Evolutionary conservation across 768 basidiomycete genomes (phyloP).

Genomic region (Udeniomyces megalosporus): DNA sequence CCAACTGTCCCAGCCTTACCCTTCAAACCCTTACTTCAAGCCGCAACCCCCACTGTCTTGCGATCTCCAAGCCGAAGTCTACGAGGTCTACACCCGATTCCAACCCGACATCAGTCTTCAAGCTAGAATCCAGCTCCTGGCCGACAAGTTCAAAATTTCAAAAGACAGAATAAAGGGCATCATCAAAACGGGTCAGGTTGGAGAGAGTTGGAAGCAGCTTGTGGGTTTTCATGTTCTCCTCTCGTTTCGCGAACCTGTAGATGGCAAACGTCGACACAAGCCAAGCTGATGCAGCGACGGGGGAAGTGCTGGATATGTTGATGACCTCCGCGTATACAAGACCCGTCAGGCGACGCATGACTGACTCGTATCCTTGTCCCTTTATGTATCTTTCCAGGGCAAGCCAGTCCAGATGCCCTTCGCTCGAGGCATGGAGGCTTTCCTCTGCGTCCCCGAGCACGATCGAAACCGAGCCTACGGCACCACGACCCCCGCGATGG

Average conservation of each 20-base stretch:
- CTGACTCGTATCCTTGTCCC: background rate
- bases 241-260: background rate
- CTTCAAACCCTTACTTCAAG: slow-evolving; percentile 13
- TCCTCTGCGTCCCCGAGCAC: slow-evolving; percentile 7
- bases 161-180: slow-evolving; percentile 12
- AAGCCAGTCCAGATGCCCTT: slow-evolving; percentile 1
- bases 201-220: slow-evolving; percentile 9
- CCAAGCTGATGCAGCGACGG: no score
- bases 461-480: background rate
- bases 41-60: slow-evolving; percentile 10
- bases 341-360: no score
- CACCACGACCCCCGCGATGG: background rate
- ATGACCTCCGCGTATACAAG: background rate
- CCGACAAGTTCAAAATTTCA: slow-evolving; percentile 4
- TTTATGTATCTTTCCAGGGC: background rate
- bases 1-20: no score
- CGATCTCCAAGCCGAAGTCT: slow-evolving; percentile 13
- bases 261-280: no score
- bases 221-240: background rate
- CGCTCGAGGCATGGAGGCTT: slow-evolving; percentile 11
- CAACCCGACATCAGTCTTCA: background rate
- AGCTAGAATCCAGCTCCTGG: slow-evolving; percentile 2
- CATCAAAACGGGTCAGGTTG: slow-evolving; percentile 16
- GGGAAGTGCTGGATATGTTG: no score
- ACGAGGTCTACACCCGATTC: slow-evolving; percentile 8